Evolutionary conservation across 2,329 filamentous ascomycete genomes (phyloP).

Genomic region (Fusarium sp.): DNA sequence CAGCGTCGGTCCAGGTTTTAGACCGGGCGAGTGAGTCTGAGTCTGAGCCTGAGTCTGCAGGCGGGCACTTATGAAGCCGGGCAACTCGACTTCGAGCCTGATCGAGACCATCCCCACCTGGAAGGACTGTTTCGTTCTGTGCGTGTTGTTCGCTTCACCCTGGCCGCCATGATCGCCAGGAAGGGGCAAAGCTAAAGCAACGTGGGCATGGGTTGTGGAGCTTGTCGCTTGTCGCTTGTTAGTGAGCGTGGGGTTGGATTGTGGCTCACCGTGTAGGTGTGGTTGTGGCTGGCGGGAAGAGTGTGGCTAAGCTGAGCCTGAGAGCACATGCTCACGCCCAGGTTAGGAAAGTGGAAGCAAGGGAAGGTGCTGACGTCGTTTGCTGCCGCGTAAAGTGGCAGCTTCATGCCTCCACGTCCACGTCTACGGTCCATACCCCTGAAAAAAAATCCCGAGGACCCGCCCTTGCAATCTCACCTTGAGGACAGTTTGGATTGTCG

Average conservation of each 20-base stretch:
- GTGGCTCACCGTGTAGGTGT: neutral
- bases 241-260: slow-evolving; percentile 7
- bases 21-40: neutral
- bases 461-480: slow-evolving; percentile 33
- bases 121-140: neutral
- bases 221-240: neutral
- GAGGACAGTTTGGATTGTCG: slow-evolving; percentile 45
- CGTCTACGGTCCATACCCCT: slow-evolving; percentile 34
- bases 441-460: slow-evolving; percentile 35
- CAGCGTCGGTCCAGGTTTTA: slow-evolving; percentile 11
- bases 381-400: slow-evolving; percentile 6
- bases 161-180: slow-evolving; percentile 17
- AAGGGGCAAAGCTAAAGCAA: slow-evolving; percentile 26
- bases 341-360: slow-evolving; percentile 15
- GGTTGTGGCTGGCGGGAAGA: neutral
- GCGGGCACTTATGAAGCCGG: neutral
- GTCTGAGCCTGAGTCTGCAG: neutral
- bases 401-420: neutral
- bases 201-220: slow-evolving; percentile 26
- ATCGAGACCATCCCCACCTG: neutral
- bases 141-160: slow-evolving; percentile 2
- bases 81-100: neutral
- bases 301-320: neutral
- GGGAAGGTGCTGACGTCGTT: slow-evolving; percentile 19
- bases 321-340: neutral